A percentile compares a stretch with the other conserved stretches of the same genome.
Conservation (phyloP, 2,329 filamentous ascomycete species). For the Penicillium crustosum region DNA sequence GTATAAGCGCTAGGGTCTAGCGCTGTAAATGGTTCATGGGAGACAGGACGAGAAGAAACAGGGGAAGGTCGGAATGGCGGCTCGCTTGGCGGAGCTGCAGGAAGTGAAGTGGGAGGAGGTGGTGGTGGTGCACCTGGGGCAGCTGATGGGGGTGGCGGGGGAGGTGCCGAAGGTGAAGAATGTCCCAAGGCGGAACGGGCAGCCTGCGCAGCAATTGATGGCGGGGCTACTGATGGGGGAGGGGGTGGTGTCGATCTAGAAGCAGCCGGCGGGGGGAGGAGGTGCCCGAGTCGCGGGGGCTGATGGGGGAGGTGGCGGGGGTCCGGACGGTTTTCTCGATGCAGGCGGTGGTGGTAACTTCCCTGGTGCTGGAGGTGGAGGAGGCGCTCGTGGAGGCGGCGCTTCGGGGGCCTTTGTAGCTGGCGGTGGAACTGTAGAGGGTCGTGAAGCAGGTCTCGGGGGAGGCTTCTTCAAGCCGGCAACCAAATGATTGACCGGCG, state of each 20-base stretch:
- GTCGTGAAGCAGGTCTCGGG: constrained; percentile 53
- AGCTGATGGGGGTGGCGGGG: constrained; percentile 47
- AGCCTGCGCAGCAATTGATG: constrained; percentile 58
- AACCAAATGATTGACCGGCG: constrained; percentile 53
- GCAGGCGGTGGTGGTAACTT: constrained; percentile 59
- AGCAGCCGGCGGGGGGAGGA: constrained; percentile 38
- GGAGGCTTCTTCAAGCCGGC: constrained; percentile 62
- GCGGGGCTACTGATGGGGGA: constrained; percentile 17
- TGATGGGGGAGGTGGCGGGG: constrained; percentile 46
- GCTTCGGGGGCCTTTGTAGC: constrained; percentile 53
- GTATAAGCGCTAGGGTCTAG: constrained; percentile 77
- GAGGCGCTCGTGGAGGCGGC: constrained; percentile 62
- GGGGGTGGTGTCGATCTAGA: constrained; percentile 48
- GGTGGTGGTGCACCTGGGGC: constrained; percentile 47
- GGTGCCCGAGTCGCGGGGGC: constrained; percentile 47
- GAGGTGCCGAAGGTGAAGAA: constrained; percentile 44
- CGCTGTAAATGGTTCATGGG: constrained; percentile 58
- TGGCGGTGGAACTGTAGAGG: constrained; percentile 59
- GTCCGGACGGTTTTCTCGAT: constrained; percentile 57
- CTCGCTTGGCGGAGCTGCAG: constrained; percentile 41
- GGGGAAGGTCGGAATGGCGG: constrained; percentile 47
- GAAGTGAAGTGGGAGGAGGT: constrained; percentile 39
- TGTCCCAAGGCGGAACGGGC: constrained; percentile 58
- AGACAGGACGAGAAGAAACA: constrained; percentile 34
- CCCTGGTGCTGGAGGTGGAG: constrained; percentile 55